phyloP scores from a whole-genome alignment of 2,329 filamentous ascomycete species.

The Aspergillus vadensis region DNA sequence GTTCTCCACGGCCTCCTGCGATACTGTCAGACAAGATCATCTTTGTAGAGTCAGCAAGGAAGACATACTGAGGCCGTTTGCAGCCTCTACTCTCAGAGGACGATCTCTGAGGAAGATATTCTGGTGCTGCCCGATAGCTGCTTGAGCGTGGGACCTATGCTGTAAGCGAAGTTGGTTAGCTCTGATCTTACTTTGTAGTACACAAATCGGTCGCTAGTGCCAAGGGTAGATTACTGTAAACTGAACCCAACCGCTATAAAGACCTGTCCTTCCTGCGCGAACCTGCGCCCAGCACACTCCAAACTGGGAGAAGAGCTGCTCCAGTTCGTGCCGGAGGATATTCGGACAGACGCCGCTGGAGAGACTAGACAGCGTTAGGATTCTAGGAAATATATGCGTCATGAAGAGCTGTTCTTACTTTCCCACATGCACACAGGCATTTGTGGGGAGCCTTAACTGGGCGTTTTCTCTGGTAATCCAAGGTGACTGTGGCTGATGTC shows the following conservation, averaged over 20 bases:
- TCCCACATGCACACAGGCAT: not conserved
- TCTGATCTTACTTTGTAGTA: no score
- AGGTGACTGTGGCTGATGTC: no score
- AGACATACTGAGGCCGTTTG: no score
- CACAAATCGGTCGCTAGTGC: no score
- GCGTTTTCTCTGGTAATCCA: slow-evolving; percentile 1
- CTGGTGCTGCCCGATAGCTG: no score
- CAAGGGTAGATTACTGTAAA: slow-evolving; percentile 34
- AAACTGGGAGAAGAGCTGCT: not conserved
- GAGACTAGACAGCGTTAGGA: not conserved
- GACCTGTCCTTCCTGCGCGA: not conserved
- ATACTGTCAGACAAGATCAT: not conserved
- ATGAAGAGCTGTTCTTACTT: not conserved
- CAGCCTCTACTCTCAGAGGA: no score
- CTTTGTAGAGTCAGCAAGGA: no score
- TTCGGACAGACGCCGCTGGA: not conserved
- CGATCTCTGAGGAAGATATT: no score
- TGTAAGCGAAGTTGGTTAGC: no score
- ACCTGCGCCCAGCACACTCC: not conserved
- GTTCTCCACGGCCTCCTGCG: not conserved
- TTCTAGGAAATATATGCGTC: not conserved
- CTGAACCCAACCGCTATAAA: slow-evolving; percentile 43
- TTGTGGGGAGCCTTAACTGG: not conserved
- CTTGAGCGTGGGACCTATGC: no score
- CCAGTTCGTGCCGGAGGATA: not conserved